These are phyloP conservation scores for Pleurostoma richardsiae DNA, from an alignment of 2,329 filamentous ascomycete species.

Conservation along the genomic window DNA sequence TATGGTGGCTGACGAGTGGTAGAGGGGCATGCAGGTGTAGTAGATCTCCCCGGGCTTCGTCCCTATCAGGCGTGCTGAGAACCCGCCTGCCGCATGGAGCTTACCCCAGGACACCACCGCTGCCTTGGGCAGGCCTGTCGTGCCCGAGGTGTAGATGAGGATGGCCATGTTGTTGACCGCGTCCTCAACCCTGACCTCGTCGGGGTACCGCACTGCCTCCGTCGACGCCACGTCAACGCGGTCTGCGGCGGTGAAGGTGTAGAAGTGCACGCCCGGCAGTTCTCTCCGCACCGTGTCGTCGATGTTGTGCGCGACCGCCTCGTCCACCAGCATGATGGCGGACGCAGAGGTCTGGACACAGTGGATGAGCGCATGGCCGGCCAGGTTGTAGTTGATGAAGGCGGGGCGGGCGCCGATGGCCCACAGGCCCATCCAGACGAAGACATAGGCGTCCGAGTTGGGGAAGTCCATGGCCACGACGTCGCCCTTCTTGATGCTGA, in stretches of 20 bases:
- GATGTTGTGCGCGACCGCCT: conserved; percentile 48
- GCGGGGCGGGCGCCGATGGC: conserved; percentile 77
- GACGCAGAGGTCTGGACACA: conserved; percentile 66
- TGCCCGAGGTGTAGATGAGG: conserved; percentile 82
- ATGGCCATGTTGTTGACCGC: conserved; percentile 55
- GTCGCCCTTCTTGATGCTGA: conserved; percentile 62
- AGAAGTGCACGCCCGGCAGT: conserved; percentile 48
- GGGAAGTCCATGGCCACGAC: conserved; percentile 78
- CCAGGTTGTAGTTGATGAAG: conserved; percentile 84
- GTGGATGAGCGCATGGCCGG: conserved; percentile 65
- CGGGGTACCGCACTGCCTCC: conserved; percentile 50
- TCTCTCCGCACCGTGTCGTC: conserved; percentile 50
- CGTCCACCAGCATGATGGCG: conserved; percentile 65
- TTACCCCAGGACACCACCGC: conserved; percentile 74
- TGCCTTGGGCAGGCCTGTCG: conserved; percentile 77
- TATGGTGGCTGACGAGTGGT: conserved; percentile 74
- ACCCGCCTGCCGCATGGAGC: conserved; percentile 44
- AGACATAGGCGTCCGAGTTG: conserved; percentile 75
- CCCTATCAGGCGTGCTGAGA: conserved; percentile 50
- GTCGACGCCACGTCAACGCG: conserved; percentile 48
- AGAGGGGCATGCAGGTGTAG: conserved; percentile 85
- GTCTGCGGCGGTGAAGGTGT: conserved; percentile 55
- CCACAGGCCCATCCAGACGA: conserved; percentile 75
- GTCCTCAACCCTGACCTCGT: conserved; percentile 48
- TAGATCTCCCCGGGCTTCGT: conserved; percentile 62